Conservation (phyloP, 805 yeast genomes). For the Jamesozyma jinghongensis region DNA sequence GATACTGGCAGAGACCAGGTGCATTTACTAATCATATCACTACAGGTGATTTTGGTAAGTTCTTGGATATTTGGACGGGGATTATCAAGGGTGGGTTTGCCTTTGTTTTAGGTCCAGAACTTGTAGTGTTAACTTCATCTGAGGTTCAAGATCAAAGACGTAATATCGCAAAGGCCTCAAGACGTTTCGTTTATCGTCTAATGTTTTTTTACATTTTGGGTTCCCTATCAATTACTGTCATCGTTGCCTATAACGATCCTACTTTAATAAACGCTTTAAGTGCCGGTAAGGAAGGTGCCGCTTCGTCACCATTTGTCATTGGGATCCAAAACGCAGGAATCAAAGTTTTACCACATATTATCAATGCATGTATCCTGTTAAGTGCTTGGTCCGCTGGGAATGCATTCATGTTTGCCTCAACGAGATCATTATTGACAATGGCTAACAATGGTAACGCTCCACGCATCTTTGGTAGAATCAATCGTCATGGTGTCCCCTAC, state of each 20-base stretch:
- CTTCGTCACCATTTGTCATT: constrained; percentile 58
- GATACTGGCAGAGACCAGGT: constrained; percentile 56
- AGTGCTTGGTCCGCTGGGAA: constrained; percentile 45
- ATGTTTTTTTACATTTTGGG: constrained; percentile 51
- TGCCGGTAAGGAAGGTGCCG: constrained; percentile 47
- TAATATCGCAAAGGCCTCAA: constrained; percentile 53
- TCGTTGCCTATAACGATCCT: constrained; percentile 46
- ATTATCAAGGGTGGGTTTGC: constrained; percentile 58
- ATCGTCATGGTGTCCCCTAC: constrained; percentile 49
- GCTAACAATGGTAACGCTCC: constrained; percentile 47
- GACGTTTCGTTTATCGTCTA: constrained; percentile 52
- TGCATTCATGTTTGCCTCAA: constrained; percentile 47
- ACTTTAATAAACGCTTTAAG: constrained; percentile 39
- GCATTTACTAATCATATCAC: constrained; percentile 44
- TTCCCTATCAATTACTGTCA: constrained; percentile 48
- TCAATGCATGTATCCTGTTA: constrained; percentile 52
- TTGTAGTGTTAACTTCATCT: constrained; percentile 49
- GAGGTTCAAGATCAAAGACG: constrained; percentile 52
- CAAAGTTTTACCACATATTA: constrained; percentile 48
- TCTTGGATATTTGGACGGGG: constrained; percentile 55
- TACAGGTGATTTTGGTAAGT: constrained; percentile 50
- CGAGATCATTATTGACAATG: constrained; percentile 38
- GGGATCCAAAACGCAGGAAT: constrained; percentile 58
- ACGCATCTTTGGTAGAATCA: constrained; percentile 38
- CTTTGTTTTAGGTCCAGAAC: constrained; percentile 55